phyloP scores from a whole-genome alignment of 2,329 filamentous ascomycete species.

The Aureobasidium subglaciale region DNA sequence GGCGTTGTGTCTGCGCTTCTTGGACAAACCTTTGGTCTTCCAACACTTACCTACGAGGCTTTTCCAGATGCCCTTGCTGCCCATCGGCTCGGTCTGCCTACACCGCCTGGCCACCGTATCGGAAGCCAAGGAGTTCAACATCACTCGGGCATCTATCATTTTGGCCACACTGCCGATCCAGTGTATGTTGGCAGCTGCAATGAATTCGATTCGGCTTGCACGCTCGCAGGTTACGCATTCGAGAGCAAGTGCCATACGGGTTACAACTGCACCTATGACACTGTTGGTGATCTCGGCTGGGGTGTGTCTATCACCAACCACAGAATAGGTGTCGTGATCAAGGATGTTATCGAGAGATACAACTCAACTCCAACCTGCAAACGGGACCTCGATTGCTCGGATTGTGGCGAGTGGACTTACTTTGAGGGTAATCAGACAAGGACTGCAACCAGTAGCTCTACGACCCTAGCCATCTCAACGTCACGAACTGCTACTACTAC shows the following conservation, averaged over 20 bases:
- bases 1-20: conserved; percentile 77
- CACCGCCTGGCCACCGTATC: conserved; percentile 69
- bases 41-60: conserved; percentile 80
- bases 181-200: conserved; percentile 89
- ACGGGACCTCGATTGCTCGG: conserved; percentile 66
- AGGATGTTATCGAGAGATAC: conserved; percentile 74
- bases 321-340: conserved; percentile 77
- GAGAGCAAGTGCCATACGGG: conserved; percentile 83
- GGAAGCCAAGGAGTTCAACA: conserved; percentile 59
- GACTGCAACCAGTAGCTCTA: conserved; percentile 41
- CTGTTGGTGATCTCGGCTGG: conserved; percentile 82
- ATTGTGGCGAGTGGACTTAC: conserved; percentile 87
- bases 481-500: conserved; percentile 48
- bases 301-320: conserved; percentile 82
- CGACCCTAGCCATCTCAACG: conserved; percentile 36
- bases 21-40: conserved; percentile 78
- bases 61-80: conserved; percentile 82
- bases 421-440: conserved; percentile 82
- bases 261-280: conserved; percentile 79
- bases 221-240: conserved; percentile 82
- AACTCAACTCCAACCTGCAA: conserved; percentile 68
- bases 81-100: conserved; percentile 69
- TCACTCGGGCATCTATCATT: conserved; percentile 73
- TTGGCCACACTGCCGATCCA: conserved; percentile 88
- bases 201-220: conserved; percentile 76